Base-by-base conservation (phyloP, 495 filamentous ascomycete genomes). In the Evansstolkia leycettana region DNA sequence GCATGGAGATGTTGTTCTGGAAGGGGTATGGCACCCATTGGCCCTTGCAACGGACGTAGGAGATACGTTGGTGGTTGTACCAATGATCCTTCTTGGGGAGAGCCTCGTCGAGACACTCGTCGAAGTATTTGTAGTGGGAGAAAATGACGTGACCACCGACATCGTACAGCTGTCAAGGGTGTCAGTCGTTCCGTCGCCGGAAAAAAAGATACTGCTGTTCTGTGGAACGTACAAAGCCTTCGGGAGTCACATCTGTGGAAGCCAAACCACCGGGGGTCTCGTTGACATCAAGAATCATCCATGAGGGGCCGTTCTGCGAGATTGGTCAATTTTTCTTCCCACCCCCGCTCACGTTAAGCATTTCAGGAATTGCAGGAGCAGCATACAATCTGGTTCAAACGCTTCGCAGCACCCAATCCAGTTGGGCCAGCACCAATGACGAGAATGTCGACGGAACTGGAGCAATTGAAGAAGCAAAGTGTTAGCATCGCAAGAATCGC, bases 41-140 rank as follows among this genome's bases (percentile, higher is more conserved):
- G 37, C 69, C 65, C 77, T 94, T 87, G 80, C 85, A 94, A 50
- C 90, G 89, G 45, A 98, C 89, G 60, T 96, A 98, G 39, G 90
- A 98, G 62, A 98, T 87, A 62, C 90, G 88, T 66, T 98, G 82
- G 70, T 98, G 90, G 36, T 76, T 85, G 61, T 84, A 94, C 90
- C 90, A 98, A 69, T 98, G 92, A 33, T 83, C 76, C 33, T 82
- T 73, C 59, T 86, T 84, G 44, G 90, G 92, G 29, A 98, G 76
- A 37, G 90, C 90, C 68, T 98, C 88, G 53, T 94, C 69, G 57
- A 98, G 82, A 69, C 85, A 93, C 67, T 98, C 92, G 65, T 98
- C 90, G 59, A 98, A 98, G 78, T 98, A 98, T 65, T 94, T 94
- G 78, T 96, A 98, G 74, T 98, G 90, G 41, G 90, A 98, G 75